phyloP scores from a whole-genome alignment of 345 rosid genomes.

The Streptanthus diversifolius region DNA sequence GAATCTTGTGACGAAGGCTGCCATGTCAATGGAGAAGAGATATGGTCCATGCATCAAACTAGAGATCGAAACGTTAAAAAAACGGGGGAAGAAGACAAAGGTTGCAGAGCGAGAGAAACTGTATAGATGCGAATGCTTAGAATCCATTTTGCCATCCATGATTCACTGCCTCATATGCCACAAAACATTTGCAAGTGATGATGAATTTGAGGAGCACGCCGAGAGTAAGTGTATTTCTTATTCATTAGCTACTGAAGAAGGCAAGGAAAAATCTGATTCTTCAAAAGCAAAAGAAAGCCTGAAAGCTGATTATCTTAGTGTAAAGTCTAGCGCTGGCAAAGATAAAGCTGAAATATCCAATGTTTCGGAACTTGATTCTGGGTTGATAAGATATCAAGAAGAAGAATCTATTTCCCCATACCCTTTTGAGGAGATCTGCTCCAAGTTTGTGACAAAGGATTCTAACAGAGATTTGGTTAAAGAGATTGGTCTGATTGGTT shows the following conservation, averaged over 20 bases:
- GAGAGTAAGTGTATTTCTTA: constrained; percentile 53
- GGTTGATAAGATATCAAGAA: constrained; percentile 56
- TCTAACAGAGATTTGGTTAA: constrained; percentile 77
- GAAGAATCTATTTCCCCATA: constrained; percentile 54
- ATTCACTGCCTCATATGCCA: constrained; percentile 82
- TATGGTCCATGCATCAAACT: constrained; percentile 54
- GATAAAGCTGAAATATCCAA: constrained; percentile 36
- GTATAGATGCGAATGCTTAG: constrained; percentile 79
- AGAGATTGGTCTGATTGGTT: constrained; percentile 83
- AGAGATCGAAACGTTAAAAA: constrained; percentile 43
- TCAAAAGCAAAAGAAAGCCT: constrained; percentile 43
- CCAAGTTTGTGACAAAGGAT: constrained; percentile 74
- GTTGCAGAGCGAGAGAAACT: constrained; percentile 48
- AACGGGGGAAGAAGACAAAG: constrained; percentile 50
- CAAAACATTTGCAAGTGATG: constrained; percentile 51
- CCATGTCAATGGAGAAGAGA: constrained; percentile 60
- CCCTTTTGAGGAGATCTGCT: constrained; percentile 61
- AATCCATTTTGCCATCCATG: constrained; percentile 74
- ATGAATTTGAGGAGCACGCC: constrained; percentile 57
- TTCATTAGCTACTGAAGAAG: constrained; percentile 42
- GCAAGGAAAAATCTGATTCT: constrained; percentile 41
- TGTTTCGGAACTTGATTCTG: constrained; percentile 46
- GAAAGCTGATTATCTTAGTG: constrained; percentile 32
- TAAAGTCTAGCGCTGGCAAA: constrained; percentile 37
- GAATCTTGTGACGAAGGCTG: constrained; percentile 65